Evolutionary conservation across 768 basidiomycete species (phyloP), one percentile per base, ranked within the genome.

Genomic region (Guyanaporus albipodus): DNA sequence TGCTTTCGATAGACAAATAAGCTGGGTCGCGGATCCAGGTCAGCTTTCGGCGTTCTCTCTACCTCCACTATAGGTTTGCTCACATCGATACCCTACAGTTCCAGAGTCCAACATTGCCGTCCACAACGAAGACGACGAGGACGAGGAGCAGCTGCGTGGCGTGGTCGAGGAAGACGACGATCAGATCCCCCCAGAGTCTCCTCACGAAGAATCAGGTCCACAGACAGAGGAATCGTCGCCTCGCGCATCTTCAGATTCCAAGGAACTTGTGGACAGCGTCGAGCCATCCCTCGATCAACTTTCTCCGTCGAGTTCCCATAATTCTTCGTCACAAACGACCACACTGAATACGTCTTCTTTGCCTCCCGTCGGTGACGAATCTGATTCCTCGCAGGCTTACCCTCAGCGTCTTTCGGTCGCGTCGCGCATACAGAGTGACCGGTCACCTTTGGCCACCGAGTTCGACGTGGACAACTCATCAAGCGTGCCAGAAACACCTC

Each of bases 1-100:
- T 39, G 72, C 66, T 24, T 78, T 46, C 43, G 62, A 80, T 24
- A 73, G 83, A 53, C 76, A 82, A 55, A 79, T 82, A 36, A 91
- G 87, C 57, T 91, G 87, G 87, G 71, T 87, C 29, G 86, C 84
- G 33, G 79, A 82, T 38, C 83, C 77, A 61, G 81, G 87, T 87
- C 56, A 55, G 79, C 58, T 23, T 26, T 50, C 31, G 42, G 42
- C 50, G 36, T 27, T 19, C n/a, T 36, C 39, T 24, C 27, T 28
- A 32, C n/a, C 49, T 39, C 34, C 28, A 27, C 43, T 38, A 56
- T 52, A 36, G 18, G 9, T 23, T n/a, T n/a, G n/a, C n/a, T n/a
- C 10, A n/a, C 46, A 9, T 42, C 56, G 14, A 63, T 38, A 11
- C 26, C 24, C 22, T 23, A 24, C 50, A 81, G 82, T 81, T 19